Evolutionary conservation across 441 rosid species (phyloP), one percentile per base, ranked within the genome.

Genomic region (Erysimum cheiri): DNA sequence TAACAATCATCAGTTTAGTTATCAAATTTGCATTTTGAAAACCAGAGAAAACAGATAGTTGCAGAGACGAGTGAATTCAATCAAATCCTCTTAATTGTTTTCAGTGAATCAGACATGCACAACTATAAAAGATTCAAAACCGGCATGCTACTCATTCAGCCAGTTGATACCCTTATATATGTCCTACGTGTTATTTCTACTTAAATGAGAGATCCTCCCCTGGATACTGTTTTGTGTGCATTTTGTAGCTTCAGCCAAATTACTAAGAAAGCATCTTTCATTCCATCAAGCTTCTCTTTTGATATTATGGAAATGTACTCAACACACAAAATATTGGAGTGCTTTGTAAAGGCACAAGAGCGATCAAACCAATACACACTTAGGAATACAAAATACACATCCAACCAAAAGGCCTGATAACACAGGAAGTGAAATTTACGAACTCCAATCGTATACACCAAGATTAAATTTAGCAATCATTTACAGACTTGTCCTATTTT

Each of bases 371-470:
- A 71, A 32, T 13, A 33, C 17, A 7, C 35, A 56, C 5, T 33
- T 46, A 33, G 11, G 14, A 56, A 46, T 10, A 69, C 33, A 11
- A 47, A n/a, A 13, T 37, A 50, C 2, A 22, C 43, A 49, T 12
- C 53, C 22, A 40, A 60, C 31, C 26, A 39, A 50, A n/a, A 47
- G 36, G 64, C 60, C 41, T 41, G 11, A 32, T 32, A 17, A 44
- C 19, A 48, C 35, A 24, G 36, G 54, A n/a, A 29, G 6, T 43
- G 31, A 11, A 46, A 36, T 40, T 61, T 57, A 44, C 11, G 64
- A 52, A 43, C 31, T 50, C 71, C 22, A 52, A 49, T 26, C 28
- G 48, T 39, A 57, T 64, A 54, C 58, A 76, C 48, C 17, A 55
- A 64, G 36, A 32, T 44, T 6, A 61, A 60, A 1, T 54, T 29